Evolutionary conservation across 176 grass and related monocot species (phyloP).

Genomic region (Alloteropsis semialata): DNA sequence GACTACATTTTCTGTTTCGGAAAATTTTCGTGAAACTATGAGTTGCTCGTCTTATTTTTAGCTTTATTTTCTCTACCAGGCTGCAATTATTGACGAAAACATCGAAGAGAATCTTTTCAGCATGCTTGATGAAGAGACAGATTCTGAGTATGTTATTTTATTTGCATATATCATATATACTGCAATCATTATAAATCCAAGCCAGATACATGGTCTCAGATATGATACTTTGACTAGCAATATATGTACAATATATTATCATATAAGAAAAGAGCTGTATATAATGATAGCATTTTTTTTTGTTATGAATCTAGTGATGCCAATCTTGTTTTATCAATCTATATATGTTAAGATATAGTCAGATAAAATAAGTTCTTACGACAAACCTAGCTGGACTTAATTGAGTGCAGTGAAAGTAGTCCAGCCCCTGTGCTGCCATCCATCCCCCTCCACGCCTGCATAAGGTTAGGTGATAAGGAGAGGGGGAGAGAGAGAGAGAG

Average conservation of each 20-base stretch:
- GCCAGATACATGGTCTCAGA: not conserved
- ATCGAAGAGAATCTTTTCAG: slow-evolving; percentile 95
- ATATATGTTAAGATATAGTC: not conserved
- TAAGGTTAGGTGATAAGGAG: too few species aligned
- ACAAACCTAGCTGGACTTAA: not conserved
- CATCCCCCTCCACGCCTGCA: too few species aligned
- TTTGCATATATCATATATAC: slow-evolving; percentile 11
- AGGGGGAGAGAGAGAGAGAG: too few species aligned
- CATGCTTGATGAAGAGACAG: slow-evolving; percentile 98
- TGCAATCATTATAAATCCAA: not conserved
- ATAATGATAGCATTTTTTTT: not conserved
- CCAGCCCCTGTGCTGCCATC: too few species aligned
- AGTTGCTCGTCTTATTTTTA: not conserved
- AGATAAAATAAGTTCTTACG: not conserved
- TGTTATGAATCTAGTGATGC: not conserved
- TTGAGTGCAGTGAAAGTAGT: too few species aligned
- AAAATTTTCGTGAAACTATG: not conserved
- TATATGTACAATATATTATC: not conserved
- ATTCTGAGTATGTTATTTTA: slow-evolving; percentile 74
- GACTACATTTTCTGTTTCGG: not conserved
- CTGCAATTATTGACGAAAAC: slow-evolving; percentile 74
- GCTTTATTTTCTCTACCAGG: slow-evolving; percentile 50
- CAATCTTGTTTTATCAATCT: not conserved
- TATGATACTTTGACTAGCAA: not conserved
- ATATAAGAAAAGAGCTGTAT: not conserved